phyloP scores from a whole-genome alignment of 768 basidiomycete species.

The Tylopilus rubrobrunneus region DNA sequence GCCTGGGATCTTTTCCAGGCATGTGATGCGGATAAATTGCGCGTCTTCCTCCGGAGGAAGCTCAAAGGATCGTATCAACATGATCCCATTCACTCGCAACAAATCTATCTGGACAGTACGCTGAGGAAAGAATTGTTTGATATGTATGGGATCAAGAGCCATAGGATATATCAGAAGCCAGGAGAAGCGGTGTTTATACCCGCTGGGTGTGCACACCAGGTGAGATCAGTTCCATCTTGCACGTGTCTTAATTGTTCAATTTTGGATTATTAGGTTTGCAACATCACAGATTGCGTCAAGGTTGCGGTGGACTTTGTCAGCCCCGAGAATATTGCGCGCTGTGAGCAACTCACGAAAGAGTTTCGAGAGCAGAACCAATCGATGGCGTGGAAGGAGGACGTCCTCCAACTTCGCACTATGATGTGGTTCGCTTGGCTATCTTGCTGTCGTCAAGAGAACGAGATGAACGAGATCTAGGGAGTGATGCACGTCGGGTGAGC shows the following conservation, averaged over 20 bases:
- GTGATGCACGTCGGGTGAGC: not conserved
- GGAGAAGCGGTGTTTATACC: slow-evolving; percentile 96
- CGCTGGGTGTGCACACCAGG: slow-evolving; percentile 91
- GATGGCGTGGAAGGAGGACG: slow-evolving; percentile 92
- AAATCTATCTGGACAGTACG: slow-evolving; percentile 74
- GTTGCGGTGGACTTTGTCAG: slow-evolving; percentile 94
- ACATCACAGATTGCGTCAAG: slow-evolving; percentile 93
- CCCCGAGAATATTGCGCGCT: slow-evolving; percentile 86
- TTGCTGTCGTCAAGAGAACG: slow-evolving; percentile 48
- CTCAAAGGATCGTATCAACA: slow-evolving; percentile 51
- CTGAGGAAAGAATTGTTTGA: slow-evolving; percentile 66
- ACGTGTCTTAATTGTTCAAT: not conserved
- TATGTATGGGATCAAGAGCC: slow-evolving; percentile 67
- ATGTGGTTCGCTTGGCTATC: slow-evolving; percentile 94
- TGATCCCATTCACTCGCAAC: slow-evolving; percentile 91
- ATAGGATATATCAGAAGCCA: slow-evolving; percentile 83
- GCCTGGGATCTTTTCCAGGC: slow-evolving; percentile 91
- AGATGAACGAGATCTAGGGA: slow-evolving; percentile 31
- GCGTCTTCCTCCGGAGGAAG: slow-evolving; percentile 66
- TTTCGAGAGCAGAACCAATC: slow-evolving; percentile 87
- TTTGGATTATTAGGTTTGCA: slow-evolving; percentile 61
- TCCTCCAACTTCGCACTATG: slow-evolving; percentile 85
- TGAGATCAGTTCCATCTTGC: slow-evolving; percentile 28
- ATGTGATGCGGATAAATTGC: slow-evolving; percentile 74
- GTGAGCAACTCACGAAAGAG: slow-evolving; percentile 81